Base-by-base conservation (phyloP, 2,329 filamentous ascomycete genomes). In the Penicillium aurantiogriseum region DNA sequence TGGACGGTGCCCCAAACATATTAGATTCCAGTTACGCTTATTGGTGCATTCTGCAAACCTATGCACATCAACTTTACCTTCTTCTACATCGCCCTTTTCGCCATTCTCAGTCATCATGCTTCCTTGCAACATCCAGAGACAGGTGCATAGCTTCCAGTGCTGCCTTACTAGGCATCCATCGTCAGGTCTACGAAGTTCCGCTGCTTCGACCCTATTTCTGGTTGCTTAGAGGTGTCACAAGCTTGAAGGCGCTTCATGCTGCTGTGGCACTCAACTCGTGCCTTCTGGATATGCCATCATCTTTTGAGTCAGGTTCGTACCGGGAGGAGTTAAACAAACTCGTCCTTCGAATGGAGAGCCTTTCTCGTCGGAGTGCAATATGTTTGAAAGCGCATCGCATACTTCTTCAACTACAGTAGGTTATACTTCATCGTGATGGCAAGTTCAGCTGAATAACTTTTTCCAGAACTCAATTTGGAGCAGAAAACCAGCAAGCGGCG, bases 1-100 rank as follows among this genome's bases (percentile, higher is more conserved):
- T 63, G 5, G 52, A 64, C 31, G 63, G 63, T 5, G 42, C 33
- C 2, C 61, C 62, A 2, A 64, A 51, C 27, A 46, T 67, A 19
- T 54, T 68, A 11, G 63, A 66, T 25, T 43, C 64, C 11, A 60
- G 60, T 29, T 67, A 69, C 40, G 69, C 67, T 3, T 61, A 71
- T 54, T 64, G 67, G 56, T 67, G 68, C 40, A 63, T 72, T 50
- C 53, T 73, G 15, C 67, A 72, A 44, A 59, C 59, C n/a, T 72
- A 72, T 49, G 66, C 68, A 6, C 61, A 72, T 45, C 69, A 72
- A 13, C 63, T 72, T 11, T 65, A 64, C 19, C 63, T 71, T 5
- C 62, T 73, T 21, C 54, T 71, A 3, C 70, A 72, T 43, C 66
- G 68, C 15, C 62, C 66, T 2, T 67, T 64, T 13, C 60, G 62